Evolutionary conservation across 148 eudicot genomes (phyloP), one percentile per base, ranked within the genome.

Genomic region (Amaranthus hypochondriacus): DNA sequence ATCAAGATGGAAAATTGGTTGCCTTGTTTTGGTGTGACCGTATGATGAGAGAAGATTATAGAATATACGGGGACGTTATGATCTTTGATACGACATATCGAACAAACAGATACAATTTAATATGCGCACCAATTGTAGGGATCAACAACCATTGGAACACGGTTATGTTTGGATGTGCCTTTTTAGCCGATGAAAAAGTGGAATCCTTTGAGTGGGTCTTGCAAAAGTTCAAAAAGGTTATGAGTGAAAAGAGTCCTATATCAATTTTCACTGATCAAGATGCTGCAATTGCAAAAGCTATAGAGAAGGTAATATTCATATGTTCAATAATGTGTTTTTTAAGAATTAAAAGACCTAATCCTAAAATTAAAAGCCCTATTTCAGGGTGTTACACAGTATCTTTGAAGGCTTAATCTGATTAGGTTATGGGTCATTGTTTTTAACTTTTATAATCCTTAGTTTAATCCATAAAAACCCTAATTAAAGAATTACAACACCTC

Each of bases 1-100:
- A 60, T 28, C 18, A 48, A 9, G 48, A 47, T 4, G 46, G 46
- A 15, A 21, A 48, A 14, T 7, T n/a, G 42, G 2, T 12, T 14
- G 48, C 11, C 48, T 6, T 66, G 4, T 70, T 70, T 56, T 70
- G 63, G 73, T 56, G 73, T 39, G 63, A 70, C 15, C 46, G 43
- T 3, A 13, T 43, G 28, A 70, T 70, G 73, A 56, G 12, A 7
- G 62, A 56, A 18, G 59, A 69, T 12, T 69, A 69, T 11, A 9
- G 0, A 3, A 18, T 28, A 1, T 70, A 56, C 56, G 51, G 62
- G 1, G 73, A 70, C 15, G 73, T 70, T 6, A 8, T 56, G 5
- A 9, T 70, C 0, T 70, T 70, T 56, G 46, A 70, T 14, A 70
- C 43, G 0, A 56, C 73, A 0, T 70, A 56, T 4, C n/a, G 63